phyloP scores from a whole-genome alignment of 2,329 filamentous ascomycete species.

The Penicillium sp. region DNA sequence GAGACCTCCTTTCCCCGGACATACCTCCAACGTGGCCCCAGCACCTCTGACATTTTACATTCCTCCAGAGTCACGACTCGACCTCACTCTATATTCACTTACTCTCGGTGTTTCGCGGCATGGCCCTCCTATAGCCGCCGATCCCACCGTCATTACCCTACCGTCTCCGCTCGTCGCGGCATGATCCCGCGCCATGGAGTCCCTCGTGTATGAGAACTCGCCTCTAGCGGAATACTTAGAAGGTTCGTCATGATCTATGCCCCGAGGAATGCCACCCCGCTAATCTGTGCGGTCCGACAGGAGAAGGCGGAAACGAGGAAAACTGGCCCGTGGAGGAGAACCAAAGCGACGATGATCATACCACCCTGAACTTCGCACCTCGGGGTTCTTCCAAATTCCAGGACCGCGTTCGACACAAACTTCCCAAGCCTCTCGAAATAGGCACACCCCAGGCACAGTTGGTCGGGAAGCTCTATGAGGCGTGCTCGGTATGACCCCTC shows the following conservation, averaged over 20 bases:
- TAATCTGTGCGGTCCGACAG: slow-evolving; percentile 30
- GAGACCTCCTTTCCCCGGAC: slow-evolving; percentile 30
- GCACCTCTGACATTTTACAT: slow-evolving; percentile 2
- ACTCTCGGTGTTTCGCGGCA: slow-evolving; percentile 6
- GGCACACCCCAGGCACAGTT: slow-evolving; percentile 32
- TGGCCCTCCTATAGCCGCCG: slow-evolving; percentile 59
- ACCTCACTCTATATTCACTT: neutral
- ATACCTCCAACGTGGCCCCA: slow-evolving; percentile 22
- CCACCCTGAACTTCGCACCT: slow-evolving; percentile 51
- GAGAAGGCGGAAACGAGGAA: slow-evolving; percentile 48
- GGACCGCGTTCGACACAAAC: slow-evolving; percentile 50
- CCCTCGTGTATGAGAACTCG: slow-evolving; percentile 81
- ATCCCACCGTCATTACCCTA: slow-evolving; percentile 56
- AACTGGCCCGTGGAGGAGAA: slow-evolving; percentile 39
- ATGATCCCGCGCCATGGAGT: slow-evolving; percentile 68
- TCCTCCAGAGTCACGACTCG: neutral
- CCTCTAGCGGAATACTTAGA: slow-evolving; percentile 87
- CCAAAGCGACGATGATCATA: slow-evolving; percentile 32
- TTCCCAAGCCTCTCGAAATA: slow-evolving; percentile 51
- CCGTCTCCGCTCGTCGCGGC: slow-evolving; percentile 25
- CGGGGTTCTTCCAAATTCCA: slow-evolving; percentile 53
- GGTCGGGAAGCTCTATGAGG: slow-evolving; percentile 46
- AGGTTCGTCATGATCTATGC: slow-evolving; percentile 57
- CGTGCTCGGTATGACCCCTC: slow-evolving; percentile 48
- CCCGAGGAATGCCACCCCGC: slow-evolving; percentile 9